Evolutionary conservation across 140 eudicot species (phyloP).

Genomic region (Senecio squalidus): DNA sequence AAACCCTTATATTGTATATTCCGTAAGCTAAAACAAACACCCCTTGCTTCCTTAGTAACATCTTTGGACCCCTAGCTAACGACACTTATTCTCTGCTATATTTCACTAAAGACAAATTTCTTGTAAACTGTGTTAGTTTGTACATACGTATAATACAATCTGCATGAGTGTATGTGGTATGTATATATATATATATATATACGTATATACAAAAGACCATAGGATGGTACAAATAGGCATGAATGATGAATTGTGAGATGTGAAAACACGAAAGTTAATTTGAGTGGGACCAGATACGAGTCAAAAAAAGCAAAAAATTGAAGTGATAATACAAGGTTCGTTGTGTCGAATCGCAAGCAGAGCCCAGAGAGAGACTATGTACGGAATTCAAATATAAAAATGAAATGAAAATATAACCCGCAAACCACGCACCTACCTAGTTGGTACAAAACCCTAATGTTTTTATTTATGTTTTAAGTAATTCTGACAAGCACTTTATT

Average conservation of each 20-base stretch:
- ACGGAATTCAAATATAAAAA: slow-evolving; percentile 14
- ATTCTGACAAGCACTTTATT: slow-evolving; percentile 23
- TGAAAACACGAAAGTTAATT: slow-evolving; percentile 38
- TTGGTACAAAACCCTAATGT: slow-evolving; percentile 19
- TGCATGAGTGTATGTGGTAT: no score
- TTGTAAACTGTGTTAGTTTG: no score
- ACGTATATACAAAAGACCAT: background rate
- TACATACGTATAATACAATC: no score
- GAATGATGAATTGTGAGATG: slow-evolving; percentile 26
- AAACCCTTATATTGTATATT: no score
- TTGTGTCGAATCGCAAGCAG: slow-evolving; percentile 42
- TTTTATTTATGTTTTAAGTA: no score
- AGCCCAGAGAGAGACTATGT: slow-evolving; percentile 16
- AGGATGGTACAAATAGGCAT: background rate
- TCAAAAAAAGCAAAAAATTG: slow-evolving; percentile 1
- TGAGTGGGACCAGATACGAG: slow-evolving; percentile 13
- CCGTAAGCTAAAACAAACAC: no score
- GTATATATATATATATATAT: background rate
- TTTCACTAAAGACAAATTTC: no score
- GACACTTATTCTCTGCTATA: no score
- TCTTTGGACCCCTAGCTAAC: no score
- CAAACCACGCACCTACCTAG: slow-evolving; percentile 27
- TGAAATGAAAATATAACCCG: slow-evolving; percentile 25
- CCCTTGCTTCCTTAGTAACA: no score
- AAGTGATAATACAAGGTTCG: slow-evolving; percentile 34